Evolutionary conservation across 176 grass and related monocot genomes (phyloP), one percentile per base, ranked within the genome.

Genomic region (Rhynchospora pubera): DNA sequence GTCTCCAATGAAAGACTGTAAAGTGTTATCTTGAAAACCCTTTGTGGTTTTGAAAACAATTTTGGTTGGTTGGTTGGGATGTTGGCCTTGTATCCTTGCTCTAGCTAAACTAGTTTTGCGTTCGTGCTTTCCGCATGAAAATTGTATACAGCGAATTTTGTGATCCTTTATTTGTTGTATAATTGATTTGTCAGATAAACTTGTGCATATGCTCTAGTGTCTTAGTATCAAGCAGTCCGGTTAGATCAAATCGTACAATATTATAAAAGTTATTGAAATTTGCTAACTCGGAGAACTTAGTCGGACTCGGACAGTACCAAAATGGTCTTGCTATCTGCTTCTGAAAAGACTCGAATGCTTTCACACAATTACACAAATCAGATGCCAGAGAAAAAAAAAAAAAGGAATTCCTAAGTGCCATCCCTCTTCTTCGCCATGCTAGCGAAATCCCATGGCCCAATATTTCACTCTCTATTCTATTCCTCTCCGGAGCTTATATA

Each of bases 1-100:
- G 39, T 71, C 44, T 71, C 67, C 9, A 18, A 71, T 71, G 42
- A 45, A 22, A 47, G 44, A 56, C 72, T 77, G 70, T 51, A 26
- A 22, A 55, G 24, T 74, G 70, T 74, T 74, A 74, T 30, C 21
- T 56, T 53, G 66, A 77, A 56, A 77, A 28, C 72, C 72, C 6
- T 56, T 30, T 56, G 72, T 6, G 72, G 72, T 77, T 53, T 56
- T 18, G 72, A 56, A 77, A 52, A 77, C 66, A 70, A 77, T 77
- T 77, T 77, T 77, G 50, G 47, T 55, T 11, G 72, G 48, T 77
- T 26, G 9, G 3, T 77, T 9, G 48, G 51, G 14, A 77, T 55
- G 15, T 26, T 77, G 47, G 23, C 72, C 13, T 76, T 77, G 48
- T 56, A 77, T 18, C 72, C 51, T 56, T 77, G 14, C 66, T 56